phyloP scores from a whole-genome alignment of 1,284 basidiomycete genomes.

The Ceratobasidium sp. region DNA sequence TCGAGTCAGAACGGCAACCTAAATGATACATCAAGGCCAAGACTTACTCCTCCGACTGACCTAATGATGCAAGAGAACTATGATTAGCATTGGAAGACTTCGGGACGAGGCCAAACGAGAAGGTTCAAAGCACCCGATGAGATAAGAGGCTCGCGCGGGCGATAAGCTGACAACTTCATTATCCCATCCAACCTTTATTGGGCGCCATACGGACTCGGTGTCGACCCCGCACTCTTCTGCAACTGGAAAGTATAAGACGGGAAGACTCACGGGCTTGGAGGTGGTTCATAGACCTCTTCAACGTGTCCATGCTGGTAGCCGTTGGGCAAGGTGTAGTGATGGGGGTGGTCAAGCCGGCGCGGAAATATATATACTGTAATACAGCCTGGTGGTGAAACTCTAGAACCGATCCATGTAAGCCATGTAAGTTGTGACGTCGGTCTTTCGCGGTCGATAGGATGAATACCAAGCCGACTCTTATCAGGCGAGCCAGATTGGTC shows the following conservation, averaged over 20 bases:
- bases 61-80: background rate
- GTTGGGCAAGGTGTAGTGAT: slow-evolving; percentile 14
- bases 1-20: background rate
- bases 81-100: slow-evolving; percentile 3
- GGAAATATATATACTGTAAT: slow-evolving; percentile 27
- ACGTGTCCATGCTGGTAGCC: slow-evolving; percentile 33
- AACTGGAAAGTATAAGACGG: background rate
- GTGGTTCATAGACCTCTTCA: slow-evolving; percentile 27
- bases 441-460: slow-evolving; percentile 26
- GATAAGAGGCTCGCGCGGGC: slow-evolving; percentile 1
- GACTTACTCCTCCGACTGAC: slow-evolving; percentile 32
- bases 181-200: no score
- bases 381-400: slow-evolving; percentile 25
- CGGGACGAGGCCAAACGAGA: background rate
- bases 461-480: slow-evolving; percentile 15
- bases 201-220: background rate
- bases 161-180: background rate
- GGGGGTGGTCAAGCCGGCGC: background rate
- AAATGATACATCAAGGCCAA: background rate
- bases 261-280: slow-evolving; percentile 23
- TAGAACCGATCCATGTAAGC: slow-evolving; percentile 3
- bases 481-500: slow-evolving; percentile 27
- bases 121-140: background rate
- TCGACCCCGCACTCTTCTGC: slow-evolving; percentile 21
- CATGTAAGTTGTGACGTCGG: slow-evolving; percentile 40